These are phyloP conservation scores for Capronia epimyces DNA, from an alignment of 2,329 filamentous ascomycete species.

Conservation along the genomic window DNA sequence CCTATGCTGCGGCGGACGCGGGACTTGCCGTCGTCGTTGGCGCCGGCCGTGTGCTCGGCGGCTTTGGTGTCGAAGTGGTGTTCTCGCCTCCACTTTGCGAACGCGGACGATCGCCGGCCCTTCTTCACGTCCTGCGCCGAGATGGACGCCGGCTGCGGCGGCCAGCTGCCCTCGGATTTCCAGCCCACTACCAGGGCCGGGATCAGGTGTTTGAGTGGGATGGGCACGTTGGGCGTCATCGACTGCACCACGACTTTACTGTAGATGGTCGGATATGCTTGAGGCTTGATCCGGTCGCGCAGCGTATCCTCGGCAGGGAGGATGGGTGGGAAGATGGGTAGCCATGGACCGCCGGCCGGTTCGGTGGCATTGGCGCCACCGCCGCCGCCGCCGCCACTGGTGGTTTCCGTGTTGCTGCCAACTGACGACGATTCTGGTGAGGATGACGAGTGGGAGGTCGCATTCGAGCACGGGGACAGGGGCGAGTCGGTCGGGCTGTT, in stretches of 20 bases:
- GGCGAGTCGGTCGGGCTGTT: constrained; percentile 6
- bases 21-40: constrained; percentile 10
- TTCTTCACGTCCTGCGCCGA: constrained; percentile 14
- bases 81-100: constrained; percentile 20
- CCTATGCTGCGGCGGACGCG: constrained; percentile 18
- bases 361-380: constrained; percentile 3
- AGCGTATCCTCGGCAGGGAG: constrained; percentile 70
- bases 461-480: neutral
- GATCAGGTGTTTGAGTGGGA: constrained; percentile 78
- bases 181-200: constrained; percentile 79
- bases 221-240: constrained; percentile 77
- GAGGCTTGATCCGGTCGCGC: constrained; percentile 67
- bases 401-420: constrained; percentile 11
- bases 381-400: neutral
- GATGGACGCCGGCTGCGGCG: constrained; percentile 48
- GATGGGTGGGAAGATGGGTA: constrained; percentile 69
- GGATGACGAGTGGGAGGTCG: neutral
- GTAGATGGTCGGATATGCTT: constrained; percentile 76
- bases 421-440: constrained; percentile 12
- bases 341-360: constrained; percentile 47
- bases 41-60: constrained; percentile 1
- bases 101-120: constrained; percentile 14
- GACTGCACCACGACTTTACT: constrained; percentile 77
- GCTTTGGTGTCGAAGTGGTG: constrained; percentile 7
- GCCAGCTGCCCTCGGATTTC: constrained; percentile 93